Percentiles rank a stretch among this genome's conserved stretches.
These are phyloP conservation scores for Stereocaulon alpinum DNA, from an alignment of 495 filamentous ascomycete species.

Conservation along the genomic window DNA sequence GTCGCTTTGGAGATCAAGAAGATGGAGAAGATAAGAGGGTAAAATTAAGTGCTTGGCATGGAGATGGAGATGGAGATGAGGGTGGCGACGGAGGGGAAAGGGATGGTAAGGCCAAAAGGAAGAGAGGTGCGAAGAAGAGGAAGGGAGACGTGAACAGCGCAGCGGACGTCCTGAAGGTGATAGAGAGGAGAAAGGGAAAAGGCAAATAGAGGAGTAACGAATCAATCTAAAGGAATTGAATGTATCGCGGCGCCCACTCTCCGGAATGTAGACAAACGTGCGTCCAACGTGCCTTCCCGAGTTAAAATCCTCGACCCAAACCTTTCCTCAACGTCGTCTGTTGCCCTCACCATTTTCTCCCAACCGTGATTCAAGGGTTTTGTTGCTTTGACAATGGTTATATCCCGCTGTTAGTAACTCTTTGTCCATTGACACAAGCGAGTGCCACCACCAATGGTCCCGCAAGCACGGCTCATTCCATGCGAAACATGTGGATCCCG, in stretches of 20 bases:
- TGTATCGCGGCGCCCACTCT: not conserved
- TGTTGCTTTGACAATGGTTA: not conserved
- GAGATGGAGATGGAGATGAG: conserved; percentile 44
- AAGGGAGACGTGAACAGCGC: conserved; percentile 78
- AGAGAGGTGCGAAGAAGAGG: conserved; percentile 74
- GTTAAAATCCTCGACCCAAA: not conserved
- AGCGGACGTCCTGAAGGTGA: conserved; percentile 66
- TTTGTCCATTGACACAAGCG: not conserved
- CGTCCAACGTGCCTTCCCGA: not conserved
- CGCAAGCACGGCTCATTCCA: too few species aligned
- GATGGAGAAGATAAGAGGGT: conserved; percentile 55
- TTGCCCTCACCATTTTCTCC: not conserved
- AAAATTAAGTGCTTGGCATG: conserved; percentile 57
- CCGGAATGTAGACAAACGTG: not conserved
- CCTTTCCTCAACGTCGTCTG: not conserved
- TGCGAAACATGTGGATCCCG: not conserved
- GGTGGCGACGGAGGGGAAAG: conserved; percentile 42
- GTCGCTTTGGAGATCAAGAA: conserved; percentile 68
- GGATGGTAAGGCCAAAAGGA: conserved; percentile 47
- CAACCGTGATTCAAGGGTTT: too few species aligned
- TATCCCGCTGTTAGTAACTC: not conserved
- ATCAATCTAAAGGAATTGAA: not conserved
- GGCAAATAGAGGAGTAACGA: conserved; percentile 4
- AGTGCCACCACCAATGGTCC: too few species aligned
- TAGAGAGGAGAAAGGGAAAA: conserved; percentile 53